phyloP scores from a whole-genome alignment of 768 basidiomycete species.

The Cytidiella melzeri region DNA sequence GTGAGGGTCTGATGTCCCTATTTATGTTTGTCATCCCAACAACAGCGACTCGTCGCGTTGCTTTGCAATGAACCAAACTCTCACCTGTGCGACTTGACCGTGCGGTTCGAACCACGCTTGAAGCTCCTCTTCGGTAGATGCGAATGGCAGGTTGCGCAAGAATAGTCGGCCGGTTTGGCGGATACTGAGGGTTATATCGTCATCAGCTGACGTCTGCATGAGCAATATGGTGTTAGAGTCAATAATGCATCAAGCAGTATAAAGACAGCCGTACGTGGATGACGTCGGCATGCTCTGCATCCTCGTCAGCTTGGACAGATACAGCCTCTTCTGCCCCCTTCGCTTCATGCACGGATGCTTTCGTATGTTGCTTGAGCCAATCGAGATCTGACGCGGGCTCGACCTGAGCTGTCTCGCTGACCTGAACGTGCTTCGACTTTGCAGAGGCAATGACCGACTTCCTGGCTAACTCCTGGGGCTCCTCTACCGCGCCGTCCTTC shows the following conservation, averaged over 20 bases:
- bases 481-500: conserved; percentile 37
- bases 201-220: not conserved
- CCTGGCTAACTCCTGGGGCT: not conserved
- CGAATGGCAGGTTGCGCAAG: conserved; percentile 91
- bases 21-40: conserved; percentile 39
- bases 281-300: conserved; percentile 16
- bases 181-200: conserved; percentile 35
- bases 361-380: conserved; percentile 68
- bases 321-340: conserved; percentile 37
- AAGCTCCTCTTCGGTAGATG: conserved; percentile 71
- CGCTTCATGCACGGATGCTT: conserved; percentile 29
- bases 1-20: conserved; percentile 54
- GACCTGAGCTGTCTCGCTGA: conserved; percentile 9
- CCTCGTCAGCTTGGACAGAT: conserved; percentile 61
- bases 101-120: conserved; percentile 54
- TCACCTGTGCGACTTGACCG: conserved; percentile 75
- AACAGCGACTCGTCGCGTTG: not conserved
- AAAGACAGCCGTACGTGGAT: too few relatives aligned
- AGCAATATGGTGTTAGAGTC: not conserved
- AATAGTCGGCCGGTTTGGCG: conserved; percentile 77
- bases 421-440: too few relatives aligned
- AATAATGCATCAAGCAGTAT: not conserved
- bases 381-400: conserved; percentile 59
- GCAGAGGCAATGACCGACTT: not conserved
- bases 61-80: conserved; percentile 16